Evolutionary conservation across 1,284 basidiomycete genomes (phyloP).

Genomic region (Inonotus obliquus): DNA sequence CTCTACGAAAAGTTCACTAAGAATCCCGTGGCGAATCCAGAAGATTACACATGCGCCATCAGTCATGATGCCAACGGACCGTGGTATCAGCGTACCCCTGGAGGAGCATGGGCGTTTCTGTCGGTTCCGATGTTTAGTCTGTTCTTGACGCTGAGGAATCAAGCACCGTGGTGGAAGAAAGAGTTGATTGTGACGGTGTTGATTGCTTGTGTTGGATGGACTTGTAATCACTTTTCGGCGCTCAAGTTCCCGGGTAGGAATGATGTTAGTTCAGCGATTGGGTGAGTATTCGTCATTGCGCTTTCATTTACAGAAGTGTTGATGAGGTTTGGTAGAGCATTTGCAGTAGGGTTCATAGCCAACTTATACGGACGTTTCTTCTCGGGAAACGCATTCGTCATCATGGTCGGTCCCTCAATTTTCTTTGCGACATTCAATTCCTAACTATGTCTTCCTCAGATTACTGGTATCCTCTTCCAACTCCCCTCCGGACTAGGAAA

Average conservation of each 20-base stretch:
- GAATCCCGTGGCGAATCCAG: conserved; percentile 41
- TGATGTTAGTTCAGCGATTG: conserved; percentile 72
- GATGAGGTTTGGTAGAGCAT: conserved; percentile 24
- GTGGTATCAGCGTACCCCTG: conserved; percentile 58
- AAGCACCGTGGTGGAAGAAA: conserved; percentile 64
- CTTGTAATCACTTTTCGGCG: conserved; percentile 70
- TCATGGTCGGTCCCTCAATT: conserved; percentile 48
- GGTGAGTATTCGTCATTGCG: conserved; percentile 31
- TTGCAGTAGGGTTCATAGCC: conserved; percentile 79
- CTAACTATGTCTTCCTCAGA: conserved; percentile 31
- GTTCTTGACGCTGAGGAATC: conserved; percentile 72
- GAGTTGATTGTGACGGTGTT: conserved; percentile 67
- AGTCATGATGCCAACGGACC: conserved; percentile 50
- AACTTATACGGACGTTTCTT: conserved; percentile 84
- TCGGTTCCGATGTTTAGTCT: conserved; percentile 77
- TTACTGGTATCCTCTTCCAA: conserved; percentile 83
- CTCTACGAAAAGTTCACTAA: conserved; percentile 56
- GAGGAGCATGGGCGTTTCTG: conserved; percentile 65
- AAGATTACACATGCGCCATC: conserved; percentile 53
- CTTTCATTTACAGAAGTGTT: neutral
- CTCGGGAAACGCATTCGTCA: conserved; percentile 72
- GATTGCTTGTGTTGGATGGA: conserved; percentile 76
- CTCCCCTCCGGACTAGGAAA: conserved; percentile 84
- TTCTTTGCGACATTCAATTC: neutral
- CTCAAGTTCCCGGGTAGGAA: conserved; percentile 63